Conservation (phyloP, 257 asterid species). For the Plantago ovata region DNA sequence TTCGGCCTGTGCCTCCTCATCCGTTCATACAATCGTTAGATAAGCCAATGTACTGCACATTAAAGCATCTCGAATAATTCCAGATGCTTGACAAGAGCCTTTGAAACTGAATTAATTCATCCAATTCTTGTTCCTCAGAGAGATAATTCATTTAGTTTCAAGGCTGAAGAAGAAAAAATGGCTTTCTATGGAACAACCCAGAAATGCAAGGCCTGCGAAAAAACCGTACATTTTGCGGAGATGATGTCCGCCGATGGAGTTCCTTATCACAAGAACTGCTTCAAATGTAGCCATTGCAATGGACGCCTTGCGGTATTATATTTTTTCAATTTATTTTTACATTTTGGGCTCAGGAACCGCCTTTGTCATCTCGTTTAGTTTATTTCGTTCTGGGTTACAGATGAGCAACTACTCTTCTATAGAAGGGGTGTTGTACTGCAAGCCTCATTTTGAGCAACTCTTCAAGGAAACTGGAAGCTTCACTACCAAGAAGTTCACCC, state of each 20-base stretch:
- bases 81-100: no score
- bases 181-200: conserved; percentile 36
- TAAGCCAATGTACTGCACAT: background rate
- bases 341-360: background rate
- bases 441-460: conserved; percentile 62
- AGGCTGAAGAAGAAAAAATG: conserved; percentile 12
- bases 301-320: conserved; percentile 44
- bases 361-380: background rate
- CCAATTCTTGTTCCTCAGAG: no score
- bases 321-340: background rate
- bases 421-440: conserved; percentile 62
- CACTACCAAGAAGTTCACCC: conserved; percentile 31
- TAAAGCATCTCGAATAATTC: no score
- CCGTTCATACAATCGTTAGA: background rate
- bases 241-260: conserved; percentile 59
- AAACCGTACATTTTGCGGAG: conserved; percentile 51
- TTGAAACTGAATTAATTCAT: no score
- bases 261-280: conserved; percentile 55
- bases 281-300: conserved; percentile 54
- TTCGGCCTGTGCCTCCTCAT: background rate
- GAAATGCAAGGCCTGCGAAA: conserved; percentile 60
- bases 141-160: background rate
- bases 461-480: conserved; percentile 57
- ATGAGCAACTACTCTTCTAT: conserved; percentile 63
- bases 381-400: conserved; percentile 19